A percentile compares a stretch with the other conserved stretches of the same genome.
Conservation (phyloP, 768 basidiomycete species). For the Crucibulum laeve region DNA sequence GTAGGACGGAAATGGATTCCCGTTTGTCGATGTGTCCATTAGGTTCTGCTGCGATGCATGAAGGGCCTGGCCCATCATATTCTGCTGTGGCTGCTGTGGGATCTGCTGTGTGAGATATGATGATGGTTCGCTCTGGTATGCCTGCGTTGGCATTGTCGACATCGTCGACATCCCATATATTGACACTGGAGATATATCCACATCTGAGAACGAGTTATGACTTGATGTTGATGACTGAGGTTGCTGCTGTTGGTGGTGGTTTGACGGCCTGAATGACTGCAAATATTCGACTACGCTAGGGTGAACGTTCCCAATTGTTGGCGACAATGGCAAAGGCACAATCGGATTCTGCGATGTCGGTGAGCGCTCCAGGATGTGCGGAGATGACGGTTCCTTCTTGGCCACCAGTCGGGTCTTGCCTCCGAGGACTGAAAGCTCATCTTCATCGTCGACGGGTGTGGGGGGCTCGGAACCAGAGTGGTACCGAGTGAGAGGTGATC, state of each 20-base stretch:
- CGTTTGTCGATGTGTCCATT: slow-evolving; percentile 7
- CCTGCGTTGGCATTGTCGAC: slow-evolving; percentile 20
- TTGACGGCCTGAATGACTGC: slow-evolving; percentile 42
- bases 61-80: slow-evolving; percentile 19
- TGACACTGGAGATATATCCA: slow-evolving; percentile 38
- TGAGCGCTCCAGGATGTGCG: slow-evolving; percentile 55
- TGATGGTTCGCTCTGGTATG: slow-evolving; percentile 28
- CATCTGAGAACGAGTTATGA: slow-evolving; percentile 21
- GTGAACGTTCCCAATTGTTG: slow-evolving; percentile 46
- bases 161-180: slow-evolving; percentile 43
- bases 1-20: slow-evolving; percentile 51
- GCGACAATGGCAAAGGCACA: slow-evolving; percentile 62
- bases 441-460: slow-evolving; percentile 47
- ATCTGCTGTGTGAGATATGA: slow-evolving; percentile 26
- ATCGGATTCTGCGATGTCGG: slow-evolving; percentile 70
- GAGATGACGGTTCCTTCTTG: slow-evolving; percentile 56
- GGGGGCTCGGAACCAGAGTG: slow-evolving; percentile 32
- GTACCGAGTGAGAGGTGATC: slow-evolving; percentile 36
- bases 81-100: slow-evolving; percentile 18
- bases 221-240: slow-evolving; percentile 8
- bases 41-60: slow-evolving; percentile 5
- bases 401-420: slow-evolving; percentile 64
- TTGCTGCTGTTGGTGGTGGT: slow-evolving; percentile 19
- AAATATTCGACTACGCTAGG: slow-evolving; percentile 68
- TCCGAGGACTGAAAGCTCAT: slow-evolving; percentile 60